Conservation (phyloP, 495 filamentous ascomycete species). For the Penicillium canariense region DNA sequence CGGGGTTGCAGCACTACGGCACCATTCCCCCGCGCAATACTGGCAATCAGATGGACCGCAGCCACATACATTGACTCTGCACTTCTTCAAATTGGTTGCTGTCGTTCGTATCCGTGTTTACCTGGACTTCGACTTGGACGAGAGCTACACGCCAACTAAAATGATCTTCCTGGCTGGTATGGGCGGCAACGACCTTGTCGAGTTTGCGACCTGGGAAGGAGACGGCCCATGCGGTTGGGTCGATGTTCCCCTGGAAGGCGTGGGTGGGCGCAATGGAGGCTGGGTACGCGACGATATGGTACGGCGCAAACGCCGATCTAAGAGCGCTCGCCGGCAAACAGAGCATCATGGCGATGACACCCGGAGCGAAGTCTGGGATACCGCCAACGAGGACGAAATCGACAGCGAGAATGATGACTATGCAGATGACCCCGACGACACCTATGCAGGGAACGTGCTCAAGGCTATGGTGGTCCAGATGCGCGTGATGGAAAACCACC, state of each 20-base stretch:
- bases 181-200: constrained; percentile 79
- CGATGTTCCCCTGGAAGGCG: constrained; percentile 72
- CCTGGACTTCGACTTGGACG: constrained; percentile 86
- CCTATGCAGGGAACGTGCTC: constrained; percentile 64
- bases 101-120: constrained; percentile 81
- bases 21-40: constrained; percentile 74
- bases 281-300: constrained; percentile 30
- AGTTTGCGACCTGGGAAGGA: constrained; percentile 75
- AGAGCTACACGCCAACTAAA: constrained; percentile 95
- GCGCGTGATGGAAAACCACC: constrained; percentile 88
- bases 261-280: constrained; percentile 48
- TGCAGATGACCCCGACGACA: constrained; percentile 36
- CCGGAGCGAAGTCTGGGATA: constrained; percentile 4
- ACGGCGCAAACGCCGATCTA: constrained; percentile 8
- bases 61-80: constrained; percentile 87
- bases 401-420: constrained; percentile 14
- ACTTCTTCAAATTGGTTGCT: constrained; percentile 90
- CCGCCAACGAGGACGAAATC: constrained; percentile 1
- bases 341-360: neutral
- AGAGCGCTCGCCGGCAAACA: constrained; percentile 4
- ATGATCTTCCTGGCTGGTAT: constrained; percentile 85
- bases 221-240: constrained; percentile 85
- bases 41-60: constrained; percentile 99
- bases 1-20: constrained; percentile 78
- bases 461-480: constrained; percentile 86